Conservation (phyloP, 441 rosid genomes). For the Croton setiger region DNA sequence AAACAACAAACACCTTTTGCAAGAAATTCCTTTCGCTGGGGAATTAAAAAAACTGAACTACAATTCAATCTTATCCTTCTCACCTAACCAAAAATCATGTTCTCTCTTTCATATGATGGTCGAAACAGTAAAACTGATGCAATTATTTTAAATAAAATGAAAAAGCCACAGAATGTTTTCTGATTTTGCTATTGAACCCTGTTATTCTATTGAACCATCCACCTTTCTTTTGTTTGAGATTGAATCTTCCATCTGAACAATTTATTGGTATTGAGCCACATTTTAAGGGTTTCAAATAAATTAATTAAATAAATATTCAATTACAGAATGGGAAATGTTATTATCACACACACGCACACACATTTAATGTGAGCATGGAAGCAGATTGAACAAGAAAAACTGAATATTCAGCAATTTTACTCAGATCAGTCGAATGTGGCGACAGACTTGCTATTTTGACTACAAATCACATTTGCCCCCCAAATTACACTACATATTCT, state of each 20-base stretch:
- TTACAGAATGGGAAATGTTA: not conserved
- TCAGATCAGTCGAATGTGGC: not conserved
- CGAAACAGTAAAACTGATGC: not conserved
- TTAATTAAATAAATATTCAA: not conserved
- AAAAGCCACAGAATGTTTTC: not conserved
- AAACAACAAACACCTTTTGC: not conserved
- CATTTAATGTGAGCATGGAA: not conserved
- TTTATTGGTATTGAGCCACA: not conserved
- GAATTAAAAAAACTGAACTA: not conserved
- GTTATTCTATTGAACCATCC: too few relatives aligned
- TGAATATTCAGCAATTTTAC: not conserved
- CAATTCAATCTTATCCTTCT: not conserved
- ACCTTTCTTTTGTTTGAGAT: too few relatives aligned
- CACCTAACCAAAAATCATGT: not conserved
- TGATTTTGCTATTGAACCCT: not conserved
- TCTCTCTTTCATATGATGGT: not conserved
- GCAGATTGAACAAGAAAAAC: not conserved
- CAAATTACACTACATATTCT: too few relatives aligned
- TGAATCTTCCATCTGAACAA: too few relatives aligned
- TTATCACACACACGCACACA: not conserved
- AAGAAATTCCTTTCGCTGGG: not conserved
- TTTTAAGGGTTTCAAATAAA: not conserved
- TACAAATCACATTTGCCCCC: not conserved
- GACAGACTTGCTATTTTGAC: not conserved
- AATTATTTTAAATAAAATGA: not conserved